Evolutionary conservation across 2,329 filamentous ascomycete species (phyloP).

Genomic region (Fusarium compactum): DNA sequence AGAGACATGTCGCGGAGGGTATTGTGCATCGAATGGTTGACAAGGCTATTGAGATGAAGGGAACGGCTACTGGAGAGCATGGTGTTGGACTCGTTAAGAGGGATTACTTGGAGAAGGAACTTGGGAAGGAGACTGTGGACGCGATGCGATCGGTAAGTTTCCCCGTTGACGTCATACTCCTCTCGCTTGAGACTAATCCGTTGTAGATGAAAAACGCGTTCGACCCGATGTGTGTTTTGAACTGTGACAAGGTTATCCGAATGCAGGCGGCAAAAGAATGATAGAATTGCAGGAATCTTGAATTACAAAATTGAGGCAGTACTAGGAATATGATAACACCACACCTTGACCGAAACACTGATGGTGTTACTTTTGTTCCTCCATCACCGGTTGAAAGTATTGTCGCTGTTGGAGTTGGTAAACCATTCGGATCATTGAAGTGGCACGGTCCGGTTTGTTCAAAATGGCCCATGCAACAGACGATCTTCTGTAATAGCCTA

Average conservation of each 20-base stretch:
- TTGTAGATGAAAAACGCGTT: constrained; percentile 67
- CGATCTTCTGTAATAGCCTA: no score
- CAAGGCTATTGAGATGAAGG: constrained; percentile 74
- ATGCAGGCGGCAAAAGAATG: constrained; percentile 2
- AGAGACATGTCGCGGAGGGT: background rate
- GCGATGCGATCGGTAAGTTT: constrained; percentile 62
- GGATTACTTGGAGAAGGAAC: constrained; percentile 64
- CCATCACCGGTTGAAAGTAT: no score
- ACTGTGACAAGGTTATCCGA: constrained; percentile 52
- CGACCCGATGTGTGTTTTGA: constrained; percentile 64
- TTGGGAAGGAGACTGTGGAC: constrained; percentile 64
- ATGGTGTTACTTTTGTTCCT: no score
- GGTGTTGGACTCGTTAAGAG: constrained; percentile 72
- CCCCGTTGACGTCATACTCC: background rate
- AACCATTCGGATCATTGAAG: no score
- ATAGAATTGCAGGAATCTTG: no score
- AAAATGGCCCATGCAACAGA: no score
- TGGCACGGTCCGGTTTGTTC: no score
- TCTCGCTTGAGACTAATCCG: background rate
- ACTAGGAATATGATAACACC: no score
- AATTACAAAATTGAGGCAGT: no score
- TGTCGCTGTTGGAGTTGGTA: no score
- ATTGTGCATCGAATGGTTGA: constrained; percentile 73
- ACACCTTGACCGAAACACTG: no score
- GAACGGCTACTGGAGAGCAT: constrained; percentile 76